These are phyloP conservation scores for Trichosanthes truncata DNA, from an alignment of 306 rosid genomes.

Conservation along the genomic window DNA sequence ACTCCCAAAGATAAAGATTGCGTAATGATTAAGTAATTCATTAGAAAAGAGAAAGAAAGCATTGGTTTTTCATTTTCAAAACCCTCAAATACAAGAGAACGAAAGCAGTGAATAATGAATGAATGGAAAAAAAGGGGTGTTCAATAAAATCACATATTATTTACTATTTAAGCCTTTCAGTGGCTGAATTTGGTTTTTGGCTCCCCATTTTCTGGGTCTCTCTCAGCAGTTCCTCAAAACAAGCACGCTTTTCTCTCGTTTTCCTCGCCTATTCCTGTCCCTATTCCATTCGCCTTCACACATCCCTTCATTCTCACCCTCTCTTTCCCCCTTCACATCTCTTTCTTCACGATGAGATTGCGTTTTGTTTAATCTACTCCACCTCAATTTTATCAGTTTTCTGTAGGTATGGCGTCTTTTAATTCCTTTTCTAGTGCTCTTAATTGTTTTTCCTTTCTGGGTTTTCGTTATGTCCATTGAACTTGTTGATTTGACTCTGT, in stretches of 20 bases:
- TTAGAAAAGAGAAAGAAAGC: background rate
- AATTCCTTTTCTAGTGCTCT: constrained; percentile 9
- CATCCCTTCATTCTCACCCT: background rate
- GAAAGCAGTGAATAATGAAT: background rate
- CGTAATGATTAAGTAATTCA: background rate
- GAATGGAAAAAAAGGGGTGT: background rate
- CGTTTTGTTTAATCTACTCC: constrained; percentile 11
- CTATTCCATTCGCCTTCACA: constrained; percentile 15
- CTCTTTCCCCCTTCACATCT: constrained; percentile 4
- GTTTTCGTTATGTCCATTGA: constrained; percentile 8
- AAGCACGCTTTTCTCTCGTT: constrained; percentile 56
- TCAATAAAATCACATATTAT: background rate
- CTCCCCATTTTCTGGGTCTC: constrained; percentile 31
- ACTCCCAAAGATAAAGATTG: background rate
- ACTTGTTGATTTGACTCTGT: background rate
- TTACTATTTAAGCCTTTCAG: background rate
- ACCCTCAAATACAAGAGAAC: background rate
- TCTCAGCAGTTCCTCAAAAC: constrained; percentile 65
- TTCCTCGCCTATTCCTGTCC: constrained; percentile 10
- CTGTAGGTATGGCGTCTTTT: constrained; percentile 24
- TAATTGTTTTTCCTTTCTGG: constrained; percentile 9
- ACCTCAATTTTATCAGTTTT: constrained; percentile 17
- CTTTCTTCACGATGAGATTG: constrained; percentile 7
- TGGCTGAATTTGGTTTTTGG: constrained; percentile 2
- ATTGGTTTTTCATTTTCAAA: background rate